Evolutionary conservation across 306 rosid species (phyloP).

Genomic region (Herpetospermum pedunculosum): DNA sequence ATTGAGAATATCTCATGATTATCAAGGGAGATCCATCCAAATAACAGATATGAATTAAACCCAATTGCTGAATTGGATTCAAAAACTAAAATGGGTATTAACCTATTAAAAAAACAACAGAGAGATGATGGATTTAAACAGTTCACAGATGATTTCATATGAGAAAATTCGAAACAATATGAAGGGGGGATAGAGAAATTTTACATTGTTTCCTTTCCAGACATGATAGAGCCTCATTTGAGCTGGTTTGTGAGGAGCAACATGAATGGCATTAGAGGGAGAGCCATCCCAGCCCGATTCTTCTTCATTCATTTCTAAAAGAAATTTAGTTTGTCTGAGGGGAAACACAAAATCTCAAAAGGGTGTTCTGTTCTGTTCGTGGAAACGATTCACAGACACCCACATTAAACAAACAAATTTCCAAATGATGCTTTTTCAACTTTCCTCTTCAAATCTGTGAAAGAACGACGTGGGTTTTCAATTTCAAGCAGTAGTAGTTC

Average conservation of each 20-base stretch:
- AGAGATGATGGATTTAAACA: background rate
- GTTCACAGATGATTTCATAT: background rate
- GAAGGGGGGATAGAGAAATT: background rate
- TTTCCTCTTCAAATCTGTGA: background rate
- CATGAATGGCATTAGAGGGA: conserved; percentile 13
- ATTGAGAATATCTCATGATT: background rate
- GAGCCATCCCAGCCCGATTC: conserved; percentile 14
- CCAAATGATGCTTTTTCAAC: background rate
- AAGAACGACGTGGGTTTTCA: conserved; percentile 8
- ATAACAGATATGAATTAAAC: background rate
- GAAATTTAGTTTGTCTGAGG: background rate
- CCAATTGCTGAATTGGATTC: background rate
- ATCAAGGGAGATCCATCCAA: background rate
- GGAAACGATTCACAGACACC: background rate
- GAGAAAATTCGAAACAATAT: background rate
- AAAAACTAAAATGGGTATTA: background rate
- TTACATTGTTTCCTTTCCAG: conserved; percentile 19
- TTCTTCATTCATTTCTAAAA: background rate
- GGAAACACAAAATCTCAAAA: conserved; percentile 6
- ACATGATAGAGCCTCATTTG: conserved; percentile 14
- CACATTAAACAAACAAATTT: background rate
- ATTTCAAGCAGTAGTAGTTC: background rate
- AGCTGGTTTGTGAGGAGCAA: conserved; percentile 9
- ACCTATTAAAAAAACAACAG: background rate
- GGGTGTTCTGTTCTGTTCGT: conserved; percentile 2